A percentile compares a stretch with the other conserved stretches of the same genome.
phyloP scores from a whole-genome alignment of 1,284 basidiomycete genomes.

The Austroboletus niveus region DNA sequence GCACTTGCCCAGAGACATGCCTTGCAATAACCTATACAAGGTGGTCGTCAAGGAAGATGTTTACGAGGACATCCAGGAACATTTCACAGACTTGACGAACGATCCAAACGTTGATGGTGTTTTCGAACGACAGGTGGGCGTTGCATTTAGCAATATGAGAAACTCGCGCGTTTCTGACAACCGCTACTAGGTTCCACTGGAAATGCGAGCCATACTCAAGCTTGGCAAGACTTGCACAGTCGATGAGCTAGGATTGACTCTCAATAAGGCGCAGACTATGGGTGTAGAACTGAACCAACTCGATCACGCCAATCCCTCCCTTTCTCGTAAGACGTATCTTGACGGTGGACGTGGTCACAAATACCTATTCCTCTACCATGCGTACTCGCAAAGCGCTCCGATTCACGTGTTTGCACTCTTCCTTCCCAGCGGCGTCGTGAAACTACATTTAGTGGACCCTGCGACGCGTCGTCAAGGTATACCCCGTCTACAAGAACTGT shows the following conservation, averaged over 20 bases:
- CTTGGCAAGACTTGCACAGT: conserved; percentile 84
- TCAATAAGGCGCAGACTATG: conserved; percentile 81
- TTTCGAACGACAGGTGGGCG: conserved; percentile 83
- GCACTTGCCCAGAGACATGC: conserved; percentile 79
- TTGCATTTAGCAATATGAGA: not conserved
- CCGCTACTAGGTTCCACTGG: conserved; percentile 69
- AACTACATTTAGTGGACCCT: conserved; percentile 89
- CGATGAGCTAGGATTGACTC: conserved; percentile 65
- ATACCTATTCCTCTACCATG: conserved; percentile 93
- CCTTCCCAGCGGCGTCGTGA: conserved; percentile 67
- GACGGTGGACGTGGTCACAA: conserved; percentile 72
- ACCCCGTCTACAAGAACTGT: conserved; percentile 74
- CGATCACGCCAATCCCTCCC: conserved; percentile 57
- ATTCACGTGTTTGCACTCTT: conserved; percentile 94
- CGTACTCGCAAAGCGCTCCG: conserved; percentile 66
- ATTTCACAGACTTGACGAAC: conserved; percentile 91
- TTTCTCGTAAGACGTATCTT: conserved; percentile 74
- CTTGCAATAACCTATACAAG: conserved; percentile 81
- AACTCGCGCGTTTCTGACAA: conserved; percentile 7
- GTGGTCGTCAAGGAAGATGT: conserved; percentile 82
- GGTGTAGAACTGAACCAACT: conserved; percentile 90
- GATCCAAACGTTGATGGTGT: conserved; percentile 95
- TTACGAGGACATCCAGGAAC: conserved; percentile 83
- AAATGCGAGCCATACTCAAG: conserved; percentile 80
- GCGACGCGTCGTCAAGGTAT: conserved; percentile 84